phyloP scores from a whole-genome alignment of 139 green algal genomes.

The Bryopsis sp. region DNA sequence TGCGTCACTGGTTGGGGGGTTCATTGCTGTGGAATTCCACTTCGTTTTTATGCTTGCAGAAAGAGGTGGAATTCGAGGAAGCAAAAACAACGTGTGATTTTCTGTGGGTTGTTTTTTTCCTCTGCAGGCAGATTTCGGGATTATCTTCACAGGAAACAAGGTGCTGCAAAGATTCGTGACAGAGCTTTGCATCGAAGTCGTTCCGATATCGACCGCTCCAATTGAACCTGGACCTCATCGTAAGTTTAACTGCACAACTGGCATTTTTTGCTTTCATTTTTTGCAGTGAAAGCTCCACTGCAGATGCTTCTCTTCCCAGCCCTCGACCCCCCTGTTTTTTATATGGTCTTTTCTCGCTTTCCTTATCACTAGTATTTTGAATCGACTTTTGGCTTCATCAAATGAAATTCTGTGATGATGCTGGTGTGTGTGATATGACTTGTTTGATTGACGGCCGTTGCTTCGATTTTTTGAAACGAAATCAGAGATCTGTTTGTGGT shows the following conservation, averaged over 20 bases:
- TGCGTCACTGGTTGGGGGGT: neutral
- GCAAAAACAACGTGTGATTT: too few relatives aligned
- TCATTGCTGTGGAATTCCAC: too few relatives aligned
- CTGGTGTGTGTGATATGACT: too few relatives aligned
- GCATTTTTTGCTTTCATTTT: neutral
- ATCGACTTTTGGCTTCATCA: too few relatives aligned
- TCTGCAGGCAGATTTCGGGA: slow-evolving; percentile 51
- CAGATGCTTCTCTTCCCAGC: neutral
- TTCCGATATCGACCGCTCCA: slow-evolving; percentile 30
- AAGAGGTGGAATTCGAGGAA: too few relatives aligned
- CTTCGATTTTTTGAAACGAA: neutral
- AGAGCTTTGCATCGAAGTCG: slow-evolving; percentile 25
- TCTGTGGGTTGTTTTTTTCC: slow-evolving; percentile 3
- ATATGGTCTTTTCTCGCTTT: too few relatives aligned
- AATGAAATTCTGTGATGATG: too few relatives aligned
- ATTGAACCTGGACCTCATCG: slow-evolving; percentile 2
- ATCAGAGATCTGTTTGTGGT: neutral
- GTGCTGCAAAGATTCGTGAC: slow-evolving; percentile 32
- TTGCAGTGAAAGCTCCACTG: neutral
- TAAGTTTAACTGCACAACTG: neutral
- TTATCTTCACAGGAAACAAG: slow-evolving; percentile 53
- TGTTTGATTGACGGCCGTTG: too few relatives aligned
- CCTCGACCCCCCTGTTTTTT: too few relatives aligned
- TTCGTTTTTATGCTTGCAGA: too few relatives aligned
- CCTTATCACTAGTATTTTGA: too few relatives aligned